A percentile compares a stretch with the other conserved stretches of the same genome.
These are phyloP conservation scores for Saturnispora bothae DNA, from an alignment of 805 yeast species.

Conservation along the genomic window DNA sequence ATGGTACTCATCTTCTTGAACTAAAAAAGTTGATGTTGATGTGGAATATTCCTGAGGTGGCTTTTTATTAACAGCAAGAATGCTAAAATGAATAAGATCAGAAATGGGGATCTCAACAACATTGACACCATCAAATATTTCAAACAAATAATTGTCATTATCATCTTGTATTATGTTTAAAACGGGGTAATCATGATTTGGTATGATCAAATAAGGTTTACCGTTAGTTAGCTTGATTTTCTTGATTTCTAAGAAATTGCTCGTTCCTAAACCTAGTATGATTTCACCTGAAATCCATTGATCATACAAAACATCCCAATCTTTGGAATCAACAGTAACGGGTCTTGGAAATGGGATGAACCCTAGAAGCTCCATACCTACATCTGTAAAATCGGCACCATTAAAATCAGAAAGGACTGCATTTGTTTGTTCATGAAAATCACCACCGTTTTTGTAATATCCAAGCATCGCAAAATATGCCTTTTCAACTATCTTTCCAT, in stretches of 20 bases:
- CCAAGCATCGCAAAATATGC: constrained; percentile 1
- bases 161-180: not conserved
- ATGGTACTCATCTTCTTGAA: not conserved
- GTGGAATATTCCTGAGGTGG: not conserved
- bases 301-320: constrained; percentile 4
- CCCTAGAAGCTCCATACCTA: constrained; percentile 3
- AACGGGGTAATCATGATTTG: constrained; percentile 8
- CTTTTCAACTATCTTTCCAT: constrained; percentile 1
- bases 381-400: constrained; percentile 6
- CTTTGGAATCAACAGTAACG: not conserved
- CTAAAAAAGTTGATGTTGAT: not conserved
- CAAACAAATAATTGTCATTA: not conserved
- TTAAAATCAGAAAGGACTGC: not conserved
- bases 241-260: constrained; percentile 1
- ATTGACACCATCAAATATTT: constrained; percentile 4
- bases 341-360: constrained; percentile 3
- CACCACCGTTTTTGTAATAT: too few species aligned
- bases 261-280: constrained; percentile 6
- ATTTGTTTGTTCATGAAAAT: not conserved
- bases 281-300: constrained; percentile 1
- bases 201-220: not conserved
- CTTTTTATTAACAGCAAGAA: not conserved
- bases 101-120: not conserved
- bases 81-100: constrained; percentile 6
- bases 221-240: not conserved